These are phyloP conservation scores for Cryphonectria nitschkei DNA, from an alignment of 2,329 filamentous ascomycete genomes.

Conservation along the genomic window DNA sequence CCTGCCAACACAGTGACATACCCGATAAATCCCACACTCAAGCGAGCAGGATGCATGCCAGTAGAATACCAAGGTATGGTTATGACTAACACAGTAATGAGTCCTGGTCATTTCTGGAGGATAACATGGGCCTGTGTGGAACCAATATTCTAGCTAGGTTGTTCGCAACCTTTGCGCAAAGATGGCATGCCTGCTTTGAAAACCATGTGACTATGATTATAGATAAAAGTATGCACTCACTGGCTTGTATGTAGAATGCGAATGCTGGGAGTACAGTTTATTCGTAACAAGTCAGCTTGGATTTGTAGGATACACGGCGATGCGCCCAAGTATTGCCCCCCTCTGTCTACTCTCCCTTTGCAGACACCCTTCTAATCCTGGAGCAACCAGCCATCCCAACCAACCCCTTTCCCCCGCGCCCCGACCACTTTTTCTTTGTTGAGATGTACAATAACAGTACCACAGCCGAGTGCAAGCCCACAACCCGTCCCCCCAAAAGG, in stretches of 20 bases:
- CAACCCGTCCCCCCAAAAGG: no score
- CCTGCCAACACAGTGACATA: background rate
- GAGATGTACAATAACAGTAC: background rate
- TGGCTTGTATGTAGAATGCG: background rate
- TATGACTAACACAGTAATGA: background rate
- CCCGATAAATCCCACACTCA: background rate
- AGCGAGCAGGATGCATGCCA: background rate
- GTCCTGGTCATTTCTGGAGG: no score
- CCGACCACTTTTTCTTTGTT: background rate
- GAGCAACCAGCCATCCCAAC: background rate
- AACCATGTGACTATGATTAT: background rate
- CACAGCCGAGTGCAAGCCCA: background rate
- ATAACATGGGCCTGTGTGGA: no score
- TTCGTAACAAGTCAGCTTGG: background rate
- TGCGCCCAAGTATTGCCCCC: background rate
- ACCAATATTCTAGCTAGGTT: no score
- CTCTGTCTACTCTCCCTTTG: background rate
- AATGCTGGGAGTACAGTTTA: background rate
- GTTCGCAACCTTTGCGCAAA: background rate
- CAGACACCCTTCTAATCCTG: background rate
- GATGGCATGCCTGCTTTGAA: background rate
- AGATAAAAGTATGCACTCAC: background rate
- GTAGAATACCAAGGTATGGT: no score
- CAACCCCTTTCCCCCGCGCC: background rate
- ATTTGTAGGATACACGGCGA: background rate